Conservation (phyloP, 75 land plant species). For the Picea sitchensis region DNA sequence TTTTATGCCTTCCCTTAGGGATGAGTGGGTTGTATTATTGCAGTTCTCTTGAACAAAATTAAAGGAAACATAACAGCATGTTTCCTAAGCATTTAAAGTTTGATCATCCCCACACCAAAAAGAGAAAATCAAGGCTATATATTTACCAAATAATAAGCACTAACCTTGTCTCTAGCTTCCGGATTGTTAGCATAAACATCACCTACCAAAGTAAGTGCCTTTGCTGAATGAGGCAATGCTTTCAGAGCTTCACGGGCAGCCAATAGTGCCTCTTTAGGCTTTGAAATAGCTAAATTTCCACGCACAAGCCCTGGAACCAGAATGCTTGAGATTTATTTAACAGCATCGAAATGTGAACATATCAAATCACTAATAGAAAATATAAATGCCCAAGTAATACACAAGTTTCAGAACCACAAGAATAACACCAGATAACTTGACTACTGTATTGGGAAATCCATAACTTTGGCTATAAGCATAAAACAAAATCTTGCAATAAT, state of each 20-base stretch:
- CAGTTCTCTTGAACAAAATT: neutral
- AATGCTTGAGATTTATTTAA: neutral
- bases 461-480: too few relatives aligned
- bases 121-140: neutral
- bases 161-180: constrained; percentile 91
- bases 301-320: constrained; percentile 75
- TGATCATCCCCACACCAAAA: neutral
- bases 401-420: too few relatives aligned
- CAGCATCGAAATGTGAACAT: neutral
- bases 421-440: too few relatives aligned
- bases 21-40: too few relatives aligned
- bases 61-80: neutral
- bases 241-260: constrained; percentile 97
- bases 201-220: constrained; percentile 93
- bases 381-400: too few relatives aligned
- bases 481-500: too few relatives aligned
- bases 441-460: too few relatives aligned
- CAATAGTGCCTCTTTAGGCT: constrained; percentile 84
- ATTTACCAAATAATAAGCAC: neutral
- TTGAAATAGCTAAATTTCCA: constrained; percentile 78
- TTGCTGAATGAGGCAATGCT: constrained; percentile 96
- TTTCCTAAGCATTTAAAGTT: neutral
- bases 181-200: constrained; percentile 96
- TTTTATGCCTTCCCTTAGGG: neutral
- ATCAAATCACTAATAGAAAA: too few relatives aligned